These are phyloP conservation scores for Xanthoparmelia taractica DNA, from an alignment of 495 filamentous ascomycete genomes.

Conservation along the genomic window DNA sequence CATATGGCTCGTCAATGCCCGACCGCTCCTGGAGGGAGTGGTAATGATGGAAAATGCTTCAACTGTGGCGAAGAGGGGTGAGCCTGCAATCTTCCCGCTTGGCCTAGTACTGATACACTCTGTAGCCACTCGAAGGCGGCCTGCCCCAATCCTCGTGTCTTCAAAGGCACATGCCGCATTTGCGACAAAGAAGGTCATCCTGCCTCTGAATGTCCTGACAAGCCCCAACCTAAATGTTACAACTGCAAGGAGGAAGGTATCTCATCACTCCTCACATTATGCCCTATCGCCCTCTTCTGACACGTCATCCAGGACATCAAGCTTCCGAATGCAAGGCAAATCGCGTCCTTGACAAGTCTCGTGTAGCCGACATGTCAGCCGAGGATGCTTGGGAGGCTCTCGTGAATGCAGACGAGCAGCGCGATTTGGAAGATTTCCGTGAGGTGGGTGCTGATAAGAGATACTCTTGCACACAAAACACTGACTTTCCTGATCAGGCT, in stretches of 20 bases:
- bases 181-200: constrained; percentile 70
- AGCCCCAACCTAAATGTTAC: constrained; percentile 55
- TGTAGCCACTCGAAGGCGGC: constrained; percentile 56
- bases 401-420: constrained; percentile 50
- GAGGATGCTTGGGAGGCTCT: constrained; percentile 68
- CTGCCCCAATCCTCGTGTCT: constrained; percentile 59
- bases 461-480: background rate
- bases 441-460: constrained; percentile 38
- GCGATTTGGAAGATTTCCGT: constrained; percentile 68
- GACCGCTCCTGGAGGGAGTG: constrained; percentile 39
- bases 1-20: constrained; percentile 56
- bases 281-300: background rate
- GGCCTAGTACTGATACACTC: background rate
- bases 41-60: constrained; percentile 53
- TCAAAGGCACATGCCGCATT: constrained; percentile 60
- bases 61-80: constrained; percentile 72
- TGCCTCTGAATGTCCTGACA: constrained; percentile 62
- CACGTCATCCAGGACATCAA: constrained; percentile 49
- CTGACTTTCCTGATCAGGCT: constrained; percentile 35
- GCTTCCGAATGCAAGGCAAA: constrained; percentile 58
- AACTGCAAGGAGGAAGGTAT: constrained; percentile 69
- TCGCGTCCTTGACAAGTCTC: constrained; percentile 56
- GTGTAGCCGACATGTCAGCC: constrained; percentile 49
- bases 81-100: constrained; percentile 20
- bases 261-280: background rate